These are phyloP conservation scores for Moesziomyces parantarcticus DNA, from an alignment of 1,284 basidiomycete genomes.

Conservation along the genomic window DNA sequence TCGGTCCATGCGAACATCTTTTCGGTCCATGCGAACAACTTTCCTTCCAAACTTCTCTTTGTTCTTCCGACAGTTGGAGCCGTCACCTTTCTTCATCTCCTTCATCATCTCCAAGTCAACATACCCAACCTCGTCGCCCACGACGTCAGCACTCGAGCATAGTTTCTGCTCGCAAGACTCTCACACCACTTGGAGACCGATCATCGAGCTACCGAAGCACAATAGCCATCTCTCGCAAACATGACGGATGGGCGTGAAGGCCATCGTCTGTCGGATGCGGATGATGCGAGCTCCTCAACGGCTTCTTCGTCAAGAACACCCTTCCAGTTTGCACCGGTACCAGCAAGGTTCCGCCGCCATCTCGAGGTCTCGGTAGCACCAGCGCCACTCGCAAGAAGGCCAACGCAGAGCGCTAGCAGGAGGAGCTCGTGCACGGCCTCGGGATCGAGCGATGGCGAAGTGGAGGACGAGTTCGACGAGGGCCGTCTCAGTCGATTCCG, in stretches of 20 bases:
- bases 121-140: not conserved
- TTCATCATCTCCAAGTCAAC: not conserved
- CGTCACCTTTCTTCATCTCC: not conserved
- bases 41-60: not conserved
- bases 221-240: not conserved
- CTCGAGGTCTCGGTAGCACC: not conserved
- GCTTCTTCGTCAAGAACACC: conserved; percentile 7
- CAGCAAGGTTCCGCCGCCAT: conserved; percentile 15
- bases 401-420: not conserved
- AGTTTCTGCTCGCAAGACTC: no score
- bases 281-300: not conserved
- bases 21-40: not conserved
- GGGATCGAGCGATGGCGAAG: conserved; percentile 5
- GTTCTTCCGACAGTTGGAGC: no score
- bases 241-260: conserved; percentile 1
- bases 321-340: conserved; percentile 21
- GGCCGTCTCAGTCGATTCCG: not conserved
- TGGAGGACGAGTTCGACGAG: conserved; percentile 15
- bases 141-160: no score
- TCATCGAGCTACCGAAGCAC: no score
- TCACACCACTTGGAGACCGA: not conserved
- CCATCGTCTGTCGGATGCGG: not conserved
- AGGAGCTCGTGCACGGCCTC: conserved; percentile 4
- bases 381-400: not conserved
- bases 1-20: not conserved